These are phyloP conservation scores for Beauveria scarabaeidicola DNA, from an alignment of 2,329 filamentous ascomycete genomes.

Conservation along the genomic window DNA sequence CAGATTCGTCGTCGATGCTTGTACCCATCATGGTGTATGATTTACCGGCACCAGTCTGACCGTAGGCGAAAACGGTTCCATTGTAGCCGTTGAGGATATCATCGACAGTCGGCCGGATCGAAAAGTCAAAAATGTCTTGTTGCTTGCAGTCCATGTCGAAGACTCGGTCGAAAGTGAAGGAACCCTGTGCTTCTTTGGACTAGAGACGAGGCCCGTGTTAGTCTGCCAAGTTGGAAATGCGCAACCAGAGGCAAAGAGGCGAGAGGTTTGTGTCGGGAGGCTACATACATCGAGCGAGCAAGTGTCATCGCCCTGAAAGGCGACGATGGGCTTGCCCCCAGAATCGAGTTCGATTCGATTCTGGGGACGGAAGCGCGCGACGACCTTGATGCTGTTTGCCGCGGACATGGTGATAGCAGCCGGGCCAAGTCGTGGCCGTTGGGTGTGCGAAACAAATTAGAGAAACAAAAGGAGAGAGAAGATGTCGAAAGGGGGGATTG, in stretches of 20 bases:
- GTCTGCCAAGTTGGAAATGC: neutral
- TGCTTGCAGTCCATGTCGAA: conserved; percentile 92
- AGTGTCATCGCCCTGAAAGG: conserved; percentile 81
- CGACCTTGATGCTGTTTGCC: conserved; percentile 70
- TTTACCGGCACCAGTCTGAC: conserved; percentile 96
- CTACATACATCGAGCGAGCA: conserved; percentile 70
- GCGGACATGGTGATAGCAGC: conserved; percentile 40
- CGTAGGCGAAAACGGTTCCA: conserved; percentile 96
- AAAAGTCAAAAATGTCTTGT: conserved; percentile 94
- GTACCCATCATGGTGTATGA: conserved; percentile 84
- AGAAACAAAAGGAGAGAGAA: conserved; percentile 1
- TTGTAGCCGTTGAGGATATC: conserved; percentile 99
- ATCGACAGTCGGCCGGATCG: conserved; percentile 90
- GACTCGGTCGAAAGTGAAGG: conserved; percentile 95
- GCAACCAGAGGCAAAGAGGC: neutral
- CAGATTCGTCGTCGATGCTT: conserved; percentile 82
- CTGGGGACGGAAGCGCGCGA: conserved; percentile 94
- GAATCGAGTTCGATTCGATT: conserved; percentile 88
- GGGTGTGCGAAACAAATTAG: neutral
- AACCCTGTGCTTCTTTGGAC: conserved; percentile 73
- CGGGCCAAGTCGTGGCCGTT: conserved; percentile 4
- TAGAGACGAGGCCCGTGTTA: conserved; percentile 28
- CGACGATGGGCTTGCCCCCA: conserved; percentile 85
- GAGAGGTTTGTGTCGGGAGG: neutral
- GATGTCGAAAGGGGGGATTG: conserved; percentile 1